Evolutionary conservation across 2,329 filamentous ascomycete species (phyloP), one percentile per base, ranked within the genome.

Genomic region (Alternaria burnsii): DNA sequence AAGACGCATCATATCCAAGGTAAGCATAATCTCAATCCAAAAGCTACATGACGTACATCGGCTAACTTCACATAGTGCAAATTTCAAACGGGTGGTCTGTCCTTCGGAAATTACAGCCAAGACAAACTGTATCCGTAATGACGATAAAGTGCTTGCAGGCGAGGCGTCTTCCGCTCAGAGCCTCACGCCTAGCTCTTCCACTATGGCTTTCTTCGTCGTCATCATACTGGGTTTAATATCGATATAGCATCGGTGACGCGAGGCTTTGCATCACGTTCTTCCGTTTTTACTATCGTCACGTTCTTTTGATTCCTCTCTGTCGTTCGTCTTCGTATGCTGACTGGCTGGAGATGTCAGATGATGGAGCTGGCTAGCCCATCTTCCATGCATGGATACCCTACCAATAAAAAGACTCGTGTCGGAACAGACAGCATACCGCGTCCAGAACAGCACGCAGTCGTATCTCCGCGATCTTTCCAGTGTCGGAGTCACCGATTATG

Each of bases 11-110:
- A 9, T 76, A 65, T 61, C 76, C 76, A n/a, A 75, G 56, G 76
- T 76, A 76, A 38, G 12, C 16, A 20, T 66, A 66, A 47, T 24
- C 30, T 44, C 36, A 43, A 38, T 50, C 34, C 38, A 11, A 56
- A 41, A 38, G 22, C 57, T 50, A 55, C 53, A 64, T 28, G 26
- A 43, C 24, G 26, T 56, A 32, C 52, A 32, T 20, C 11, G 26
- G 36, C 71, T 76, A 61, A 76, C 55, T 59, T 67, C 59, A 20
- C 61, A 71, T 69, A 79, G 76, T 58, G 74, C 71, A 48, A 76
- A 70, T 38, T 78, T 76, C 72, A 73, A 73, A 69, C 76, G 76
- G 26, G 74, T 78, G 4, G 61, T 70, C 38, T 78, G 76, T 52
- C 76, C 76, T 41, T 59, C 61, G 26, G 75, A 73, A 26, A 68